Conservation (phyloP, 345 rosid genomes). For the Corchorus olitorius region DNA sequence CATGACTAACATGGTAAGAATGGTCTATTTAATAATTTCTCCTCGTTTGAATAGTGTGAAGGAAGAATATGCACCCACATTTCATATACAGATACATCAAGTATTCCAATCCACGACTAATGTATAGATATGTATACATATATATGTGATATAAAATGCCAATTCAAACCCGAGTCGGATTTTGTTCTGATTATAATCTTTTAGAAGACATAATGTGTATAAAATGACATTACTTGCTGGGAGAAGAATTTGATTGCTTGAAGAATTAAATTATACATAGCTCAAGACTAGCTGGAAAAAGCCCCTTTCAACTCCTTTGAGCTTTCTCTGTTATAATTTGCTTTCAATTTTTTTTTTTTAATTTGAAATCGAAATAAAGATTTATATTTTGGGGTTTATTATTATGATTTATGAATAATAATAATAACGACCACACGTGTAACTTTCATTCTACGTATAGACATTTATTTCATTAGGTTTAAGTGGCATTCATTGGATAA, state of each 20-base stretch:
- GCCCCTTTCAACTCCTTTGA: not conserved
- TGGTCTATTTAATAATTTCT: too few relatives aligned
- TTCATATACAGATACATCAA: too few relatives aligned
- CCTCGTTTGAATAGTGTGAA: too few relatives aligned
- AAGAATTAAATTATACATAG: not conserved
- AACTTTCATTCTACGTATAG: not conserved
- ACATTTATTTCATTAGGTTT: not conserved
- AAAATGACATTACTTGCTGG: not conserved
- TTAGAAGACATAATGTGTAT: too few relatives aligned
- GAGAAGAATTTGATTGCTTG: not conserved
- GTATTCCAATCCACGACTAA: too few relatives aligned
- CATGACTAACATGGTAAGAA: too few relatives aligned
- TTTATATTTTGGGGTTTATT: not conserved
- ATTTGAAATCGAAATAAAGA: too few relatives aligned
- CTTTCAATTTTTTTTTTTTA: not conserved
- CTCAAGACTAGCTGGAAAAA: not conserved
- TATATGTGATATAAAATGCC: too few relatives aligned
- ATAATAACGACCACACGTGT: not conserved
- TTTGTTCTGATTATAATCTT: too few relatives aligned
- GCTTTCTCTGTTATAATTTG: not conserved
- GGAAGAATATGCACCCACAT: too few relatives aligned
- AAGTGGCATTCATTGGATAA: not conserved
- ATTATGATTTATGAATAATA: not conserved
- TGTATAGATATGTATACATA: too few relatives aligned
- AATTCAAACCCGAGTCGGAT: too few relatives aligned